Evolutionary conservation across 1,284 basidiomycete genomes (phyloP).

Genomic region (Trametes versicolor): DNA sequence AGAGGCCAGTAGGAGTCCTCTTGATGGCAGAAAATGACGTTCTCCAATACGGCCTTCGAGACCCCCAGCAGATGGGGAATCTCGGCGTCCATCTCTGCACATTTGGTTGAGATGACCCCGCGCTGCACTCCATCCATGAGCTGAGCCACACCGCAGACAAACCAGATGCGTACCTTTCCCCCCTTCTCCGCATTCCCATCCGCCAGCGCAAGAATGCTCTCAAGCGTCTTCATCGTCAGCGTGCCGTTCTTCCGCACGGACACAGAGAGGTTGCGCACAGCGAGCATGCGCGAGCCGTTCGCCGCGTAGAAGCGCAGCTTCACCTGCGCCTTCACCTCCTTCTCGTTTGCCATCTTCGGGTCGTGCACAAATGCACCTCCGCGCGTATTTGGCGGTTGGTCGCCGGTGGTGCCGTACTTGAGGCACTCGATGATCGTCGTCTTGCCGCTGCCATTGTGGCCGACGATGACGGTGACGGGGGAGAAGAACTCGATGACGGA

Average conservation of each 20-base stretch:
- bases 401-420: conserved; percentile 98
- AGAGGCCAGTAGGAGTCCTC: conserved; percentile 99
- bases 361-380: conserved; percentile 99
- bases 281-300: conserved; percentile 91
- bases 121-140: conserved; percentile 60
- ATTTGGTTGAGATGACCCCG: conserved; percentile 93
- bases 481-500: conserved; percentile 97
- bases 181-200: conserved; percentile 70
- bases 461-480: conserved; percentile 98
- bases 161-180: conserved; percentile 69
- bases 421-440: conserved; percentile 99
- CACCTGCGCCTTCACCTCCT: conserved; percentile 98
- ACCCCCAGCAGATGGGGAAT: conserved; percentile 95
- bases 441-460: conserved; percentile 98
- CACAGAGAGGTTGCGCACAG: conserved; percentile 92
- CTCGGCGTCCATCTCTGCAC: conserved; percentile 95
- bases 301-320: conserved; percentile 93
- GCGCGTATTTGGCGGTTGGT: conserved; percentile 97
- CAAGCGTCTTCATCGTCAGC: conserved; percentile 97
- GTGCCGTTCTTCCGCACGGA: conserved; percentile 90
- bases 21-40: conserved; percentile 99
- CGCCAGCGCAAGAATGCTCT: conserved; percentile 86
- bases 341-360: conserved; percentile 98
- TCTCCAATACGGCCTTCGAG: conserved; percentile 96
- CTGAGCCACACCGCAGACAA: background rate